phyloP scores from a whole-genome alignment of 352 stramenopile genomes.

The Phytophthora hibernalis region DNA sequence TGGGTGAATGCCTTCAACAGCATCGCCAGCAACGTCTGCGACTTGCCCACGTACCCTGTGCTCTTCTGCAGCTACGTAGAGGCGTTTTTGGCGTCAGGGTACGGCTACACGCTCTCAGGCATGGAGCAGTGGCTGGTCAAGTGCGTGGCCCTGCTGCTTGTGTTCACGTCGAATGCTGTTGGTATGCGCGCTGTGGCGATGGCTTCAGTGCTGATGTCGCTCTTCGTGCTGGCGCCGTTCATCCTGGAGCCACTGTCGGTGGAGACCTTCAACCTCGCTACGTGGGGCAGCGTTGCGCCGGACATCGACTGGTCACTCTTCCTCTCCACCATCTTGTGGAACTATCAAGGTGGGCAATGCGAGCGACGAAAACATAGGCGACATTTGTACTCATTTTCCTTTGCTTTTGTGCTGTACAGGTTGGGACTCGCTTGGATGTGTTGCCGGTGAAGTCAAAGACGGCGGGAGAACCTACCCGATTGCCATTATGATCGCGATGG shows the following conservation, averaged over 20 bases:
- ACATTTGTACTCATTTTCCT: not conserved
- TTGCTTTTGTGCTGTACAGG: constrained; percentile 23
- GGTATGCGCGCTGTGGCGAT: constrained; percentile 82
- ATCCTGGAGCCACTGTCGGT: constrained; percentile 78
- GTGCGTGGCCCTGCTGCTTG: constrained; percentile 65
- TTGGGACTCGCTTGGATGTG: constrained; percentile 86
- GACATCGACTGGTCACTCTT: constrained; percentile 88
- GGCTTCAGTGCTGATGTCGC: constrained; percentile 81
- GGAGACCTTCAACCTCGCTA: constrained; percentile 75
- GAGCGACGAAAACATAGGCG: not conserved
- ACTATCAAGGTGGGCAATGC: constrained; percentile 71
- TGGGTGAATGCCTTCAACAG: constrained; percentile 90
- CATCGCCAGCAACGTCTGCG: constrained; percentile 86
- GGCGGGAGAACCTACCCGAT: constrained; percentile 83
- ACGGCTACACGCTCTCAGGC: constrained; percentile 56
- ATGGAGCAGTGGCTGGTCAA: constrained; percentile 79
- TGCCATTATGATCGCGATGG: constrained; percentile 81
- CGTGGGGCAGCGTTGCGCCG: constrained; percentile 72
- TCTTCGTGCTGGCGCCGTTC: constrained; percentile 86
- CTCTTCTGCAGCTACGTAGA: constrained; percentile 89
- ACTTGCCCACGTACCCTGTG: constrained; percentile 85
- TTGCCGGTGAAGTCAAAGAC: constrained; percentile 88
- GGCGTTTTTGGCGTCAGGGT: constrained; percentile 73
- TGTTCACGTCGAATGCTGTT: constrained; percentile 75
- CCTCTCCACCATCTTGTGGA: constrained; percentile 87